These are phyloP conservation scores for Saksenaea vasiformis DNA, from an alignment of 371 early-diverging fungal genomes.

Conservation along the genomic window DNA sequence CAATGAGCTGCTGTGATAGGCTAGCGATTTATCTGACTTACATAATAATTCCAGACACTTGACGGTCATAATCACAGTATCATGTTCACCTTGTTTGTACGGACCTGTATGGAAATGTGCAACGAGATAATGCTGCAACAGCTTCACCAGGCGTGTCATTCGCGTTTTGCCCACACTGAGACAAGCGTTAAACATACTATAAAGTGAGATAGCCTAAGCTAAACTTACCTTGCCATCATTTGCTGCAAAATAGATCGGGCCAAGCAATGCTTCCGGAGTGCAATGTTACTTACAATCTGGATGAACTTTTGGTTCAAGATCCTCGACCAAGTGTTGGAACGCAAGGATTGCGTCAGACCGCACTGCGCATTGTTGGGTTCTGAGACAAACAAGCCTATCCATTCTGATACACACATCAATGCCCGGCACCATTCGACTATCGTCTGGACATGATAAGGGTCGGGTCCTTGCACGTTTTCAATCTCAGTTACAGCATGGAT, in stretches of 20 bases:
- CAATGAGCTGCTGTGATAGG: no score
- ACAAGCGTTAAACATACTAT: background rate
- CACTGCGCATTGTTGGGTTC: background rate
- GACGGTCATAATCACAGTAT: slow-evolving; percentile 62
- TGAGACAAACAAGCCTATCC: slow-evolving; percentile 18
- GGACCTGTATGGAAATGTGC: slow-evolving; percentile 58
- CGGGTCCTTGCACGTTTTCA: slow-evolving; percentile 15
- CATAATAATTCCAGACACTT: slow-evolving; percentile 64
- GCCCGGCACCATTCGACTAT: slow-evolving; percentile 46
- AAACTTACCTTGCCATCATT: slow-evolving; percentile 18
- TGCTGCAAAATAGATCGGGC: slow-evolving; percentile 11
- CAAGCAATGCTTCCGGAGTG: slow-evolving; percentile 1
- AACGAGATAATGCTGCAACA: slow-evolving; percentile 33
- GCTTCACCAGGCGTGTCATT: slow-evolving; percentile 24
- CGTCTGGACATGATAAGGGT: slow-evolving; percentile 12
- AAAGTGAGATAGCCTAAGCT: background rate
- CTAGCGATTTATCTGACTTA: slow-evolving; percentile 53
- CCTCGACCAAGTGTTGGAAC: slow-evolving; percentile 8
- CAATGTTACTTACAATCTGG: slow-evolving; percentile 30
- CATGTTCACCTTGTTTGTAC: slow-evolving; percentile 53
- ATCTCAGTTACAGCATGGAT: slow-evolving; percentile 18
- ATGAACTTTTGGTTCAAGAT: slow-evolving; percentile 40
- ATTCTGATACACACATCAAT: slow-evolving; percentile 29
- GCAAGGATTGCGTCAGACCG: background rate
- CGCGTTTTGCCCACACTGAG: slow-evolving; percentile 21